Evolutionary conservation across 306 rosid genomes (phyloP).

Genomic region (Prunus dulcis): DNA sequence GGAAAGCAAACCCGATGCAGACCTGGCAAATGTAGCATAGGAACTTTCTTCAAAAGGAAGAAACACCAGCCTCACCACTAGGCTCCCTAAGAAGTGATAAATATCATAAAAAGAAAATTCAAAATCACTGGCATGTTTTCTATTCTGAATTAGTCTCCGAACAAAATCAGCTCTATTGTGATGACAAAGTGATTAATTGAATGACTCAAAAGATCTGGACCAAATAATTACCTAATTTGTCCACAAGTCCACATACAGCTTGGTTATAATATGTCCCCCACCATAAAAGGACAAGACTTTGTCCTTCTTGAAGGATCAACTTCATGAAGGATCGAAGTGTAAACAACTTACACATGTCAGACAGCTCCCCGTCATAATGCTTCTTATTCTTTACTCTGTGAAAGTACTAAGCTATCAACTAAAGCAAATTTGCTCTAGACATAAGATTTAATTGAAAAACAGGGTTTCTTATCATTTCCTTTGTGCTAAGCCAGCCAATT

Average conservation of each 20-base stretch:
- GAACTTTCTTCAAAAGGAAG: constrained; percentile 98
- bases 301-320: constrained; percentile 97
- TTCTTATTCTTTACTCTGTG: constrained; percentile 52
- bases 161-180: background rate
- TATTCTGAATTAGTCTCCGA: background rate
- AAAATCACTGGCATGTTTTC: background rate
- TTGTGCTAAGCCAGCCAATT: background rate
- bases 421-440: constrained; percentile 14
- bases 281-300: constrained; percentile 93
- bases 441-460: background rate
- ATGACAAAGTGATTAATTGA: constrained; percentile 19
- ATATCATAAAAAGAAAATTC: constrained; percentile 8
- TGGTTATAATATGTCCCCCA: constrained; percentile 89
- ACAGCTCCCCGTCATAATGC: constrained; percentile 67
- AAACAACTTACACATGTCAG: constrained; percentile 78
- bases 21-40: constrained; percentile 88
- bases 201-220: constrained; percentile 15
- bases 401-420: constrained; percentile 21
- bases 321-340: constrained; percentile 81
- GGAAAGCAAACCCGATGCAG: constrained; percentile 85
- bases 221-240: constrained; percentile 65
- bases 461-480: background rate
- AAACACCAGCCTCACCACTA: constrained; percentile 89
- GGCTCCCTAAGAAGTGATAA: constrained; percentile 66
- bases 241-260: constrained; percentile 90